Evolutionary conservation across 106 monocot genomes (phyloP).

Genomic region (Iris macrosiphon): DNA sequence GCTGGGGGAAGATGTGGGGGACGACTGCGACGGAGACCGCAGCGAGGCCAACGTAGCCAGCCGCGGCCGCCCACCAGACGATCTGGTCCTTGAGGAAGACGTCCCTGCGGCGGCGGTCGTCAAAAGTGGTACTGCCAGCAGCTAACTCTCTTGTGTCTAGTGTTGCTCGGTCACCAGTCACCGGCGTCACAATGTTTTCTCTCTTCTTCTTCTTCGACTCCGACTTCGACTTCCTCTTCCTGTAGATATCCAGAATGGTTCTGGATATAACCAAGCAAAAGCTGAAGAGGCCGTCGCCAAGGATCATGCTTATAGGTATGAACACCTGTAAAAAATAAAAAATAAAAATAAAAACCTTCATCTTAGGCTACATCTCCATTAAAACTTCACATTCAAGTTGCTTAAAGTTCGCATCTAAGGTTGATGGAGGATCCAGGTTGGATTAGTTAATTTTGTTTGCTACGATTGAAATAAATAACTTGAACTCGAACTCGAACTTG

Average conservation of each 20-base stretch:
- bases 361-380: too few relatives aligned
- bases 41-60: constrained; percentile 33
- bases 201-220: too few relatives aligned
- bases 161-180: neutral
- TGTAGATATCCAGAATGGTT: constrained; percentile 10
- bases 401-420: too few relatives aligned
- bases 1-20: constrained; percentile 44
- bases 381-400: too few relatives aligned
- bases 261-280: constrained; percentile 35
- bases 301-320: constrained; percentile 56
- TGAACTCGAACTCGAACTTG: too few relatives aligned
- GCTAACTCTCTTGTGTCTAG: constrained; percentile 5
- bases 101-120: constrained; percentile 48
- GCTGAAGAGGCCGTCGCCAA: constrained; percentile 78
- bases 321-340: constrained; percentile 43
- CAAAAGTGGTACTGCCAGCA: constrained; percentile 18
- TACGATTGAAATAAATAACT: too few relatives aligned
- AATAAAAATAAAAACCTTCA: constrained; percentile 17
- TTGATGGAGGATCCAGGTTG: too few relatives aligned
- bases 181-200: too few relatives aligned
- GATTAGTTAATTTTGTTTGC: too few relatives aligned
- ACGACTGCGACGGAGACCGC: constrained; percentile 22
- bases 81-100: constrained; percentile 73
- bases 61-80: constrained; percentile 15
- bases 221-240: too few relatives aligned